Evolutionary conservation across 768 basidiomycete species (phyloP).

Genomic region (Phanerochaete carnosa): DNA sequence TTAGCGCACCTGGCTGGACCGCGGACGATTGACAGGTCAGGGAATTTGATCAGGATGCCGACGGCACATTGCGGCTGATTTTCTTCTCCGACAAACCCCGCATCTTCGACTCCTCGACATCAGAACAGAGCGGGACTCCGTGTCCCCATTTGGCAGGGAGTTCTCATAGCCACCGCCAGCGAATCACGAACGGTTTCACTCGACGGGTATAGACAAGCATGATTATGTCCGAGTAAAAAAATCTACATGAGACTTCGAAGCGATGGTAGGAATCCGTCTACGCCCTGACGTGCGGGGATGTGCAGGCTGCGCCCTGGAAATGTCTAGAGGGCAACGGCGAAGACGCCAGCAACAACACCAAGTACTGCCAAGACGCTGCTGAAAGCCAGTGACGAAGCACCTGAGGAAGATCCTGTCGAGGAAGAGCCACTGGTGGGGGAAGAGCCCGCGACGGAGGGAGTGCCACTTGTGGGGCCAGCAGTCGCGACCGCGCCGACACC

Average conservation of each 20-base stretch:
- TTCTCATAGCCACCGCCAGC: background rate
- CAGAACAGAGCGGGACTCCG: background rate
- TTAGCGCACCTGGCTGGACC: background rate
- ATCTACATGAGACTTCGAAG: background rate
- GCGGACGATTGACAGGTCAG: background rate
- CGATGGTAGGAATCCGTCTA: background rate
- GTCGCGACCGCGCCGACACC: constrained; percentile 21
- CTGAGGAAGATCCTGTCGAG: background rate
- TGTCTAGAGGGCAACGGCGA: constrained; percentile 1
- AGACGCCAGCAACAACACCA: constrained; percentile 6
- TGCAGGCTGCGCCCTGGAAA: background rate
- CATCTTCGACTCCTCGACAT: background rate
- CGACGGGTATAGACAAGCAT: background rate
- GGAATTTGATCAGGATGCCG: background rate
- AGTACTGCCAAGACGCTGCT: constrained; percentile 2
- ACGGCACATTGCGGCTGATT: background rate
- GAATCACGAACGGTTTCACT: background rate
- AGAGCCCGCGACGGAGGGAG: constrained; percentile 14
- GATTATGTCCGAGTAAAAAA: background rate
- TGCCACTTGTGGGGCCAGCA: constrained; percentile 13
- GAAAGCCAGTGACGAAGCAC: constrained; percentile 4
- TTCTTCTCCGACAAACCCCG: background rate
- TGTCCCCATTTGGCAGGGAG: background rate
- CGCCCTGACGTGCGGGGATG: background rate
- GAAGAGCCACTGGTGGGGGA: constrained; percentile 14